These are phyloP conservation scores for Nitzschia sp. DNA, from an alignment of 108 stramenopile genomes.

Conservation along the genomic window DNA sequence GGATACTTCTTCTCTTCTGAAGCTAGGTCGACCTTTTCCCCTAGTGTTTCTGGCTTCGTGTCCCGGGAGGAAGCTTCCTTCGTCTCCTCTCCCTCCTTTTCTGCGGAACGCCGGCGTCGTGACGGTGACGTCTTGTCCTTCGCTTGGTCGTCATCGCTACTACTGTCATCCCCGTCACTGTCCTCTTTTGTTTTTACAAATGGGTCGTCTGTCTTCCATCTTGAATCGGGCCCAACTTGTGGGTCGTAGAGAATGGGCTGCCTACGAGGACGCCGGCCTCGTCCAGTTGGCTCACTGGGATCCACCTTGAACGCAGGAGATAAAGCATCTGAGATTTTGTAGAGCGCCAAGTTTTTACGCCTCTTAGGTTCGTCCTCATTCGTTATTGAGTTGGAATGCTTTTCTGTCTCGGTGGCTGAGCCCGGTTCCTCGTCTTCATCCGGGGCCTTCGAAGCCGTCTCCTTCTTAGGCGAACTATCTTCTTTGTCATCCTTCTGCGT, in stretches of 20 bases:
- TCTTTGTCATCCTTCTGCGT: constrained; percentile 15
- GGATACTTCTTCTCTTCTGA: background rate
- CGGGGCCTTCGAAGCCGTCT: constrained; percentile 1
- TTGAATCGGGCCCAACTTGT: constrained; percentile 47
- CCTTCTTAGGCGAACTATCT: background rate
- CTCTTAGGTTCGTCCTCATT: background rate
- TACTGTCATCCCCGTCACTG: background rate
- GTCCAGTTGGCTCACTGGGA: background rate
- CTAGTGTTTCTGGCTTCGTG: no score
- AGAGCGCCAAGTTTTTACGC: constrained; percentile 9
- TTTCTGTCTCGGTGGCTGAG: constrained; percentile 5
- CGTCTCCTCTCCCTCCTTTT: constrained; percentile 10
- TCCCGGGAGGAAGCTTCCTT: background rate
- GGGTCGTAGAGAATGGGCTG: constrained; percentile 60
- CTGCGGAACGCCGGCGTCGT: background rate
- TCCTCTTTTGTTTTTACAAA: background rate
- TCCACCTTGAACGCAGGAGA: constrained; percentile 3
- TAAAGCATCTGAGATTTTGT: constrained; percentile 28
- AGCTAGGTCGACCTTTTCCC: background rate
- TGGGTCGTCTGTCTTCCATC: constrained; percentile 58
- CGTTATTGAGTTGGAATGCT: background rate
- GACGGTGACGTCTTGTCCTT: background rate
- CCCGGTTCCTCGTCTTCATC: background rate
- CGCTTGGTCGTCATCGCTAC: constrained; percentile 8
- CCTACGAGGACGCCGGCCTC: constrained; percentile 17